These are phyloP conservation scores for Pyropia yezoensis DNA, from an alignment of 23 red algal species.

Conservation along the genomic window DNA sequence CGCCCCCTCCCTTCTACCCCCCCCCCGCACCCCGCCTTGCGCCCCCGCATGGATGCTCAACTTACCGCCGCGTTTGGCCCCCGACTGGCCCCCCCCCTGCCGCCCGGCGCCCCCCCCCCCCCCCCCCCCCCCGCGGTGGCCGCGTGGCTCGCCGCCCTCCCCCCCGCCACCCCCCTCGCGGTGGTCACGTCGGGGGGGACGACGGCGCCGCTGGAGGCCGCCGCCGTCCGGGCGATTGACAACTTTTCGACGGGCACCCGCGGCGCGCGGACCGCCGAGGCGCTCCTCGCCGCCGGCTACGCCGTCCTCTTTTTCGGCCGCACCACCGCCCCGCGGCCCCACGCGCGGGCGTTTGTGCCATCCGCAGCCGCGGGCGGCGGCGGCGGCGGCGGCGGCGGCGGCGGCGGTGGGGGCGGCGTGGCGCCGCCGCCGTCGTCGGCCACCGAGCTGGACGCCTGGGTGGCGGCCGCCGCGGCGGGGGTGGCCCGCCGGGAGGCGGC, in stretches of 20 bases:
- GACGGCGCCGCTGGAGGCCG: conserved; percentile 57
- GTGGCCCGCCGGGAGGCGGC: not conserved
- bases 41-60: no score
- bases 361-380: not conserved
- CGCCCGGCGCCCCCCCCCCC: no score
- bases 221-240: conserved; percentile 69
- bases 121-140: no score
- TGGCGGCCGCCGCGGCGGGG: not conserved
- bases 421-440: conserved; percentile 1
- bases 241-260: conserved; percentile 89
- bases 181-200: conserved; percentile 89
- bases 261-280: conserved; percentile 60
- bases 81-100: no score
- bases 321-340: conserved; percentile 40
- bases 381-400: conserved; percentile 1
- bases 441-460: not conserved
- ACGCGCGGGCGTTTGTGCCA: conserved; percentile 1
- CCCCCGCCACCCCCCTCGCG: conserved; percentile 6
- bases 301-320: conserved; percentile 67
- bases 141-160: no score
- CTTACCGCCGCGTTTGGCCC: no score
- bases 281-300: conserved; percentile 34
- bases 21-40: no score
- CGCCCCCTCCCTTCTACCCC: no score
- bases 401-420: conserved; percentile 3